phyloP scores from a whole-genome alignment of 2,329 filamentous ascomycete genomes.

The Alternaria triticimaculans region DNA sequence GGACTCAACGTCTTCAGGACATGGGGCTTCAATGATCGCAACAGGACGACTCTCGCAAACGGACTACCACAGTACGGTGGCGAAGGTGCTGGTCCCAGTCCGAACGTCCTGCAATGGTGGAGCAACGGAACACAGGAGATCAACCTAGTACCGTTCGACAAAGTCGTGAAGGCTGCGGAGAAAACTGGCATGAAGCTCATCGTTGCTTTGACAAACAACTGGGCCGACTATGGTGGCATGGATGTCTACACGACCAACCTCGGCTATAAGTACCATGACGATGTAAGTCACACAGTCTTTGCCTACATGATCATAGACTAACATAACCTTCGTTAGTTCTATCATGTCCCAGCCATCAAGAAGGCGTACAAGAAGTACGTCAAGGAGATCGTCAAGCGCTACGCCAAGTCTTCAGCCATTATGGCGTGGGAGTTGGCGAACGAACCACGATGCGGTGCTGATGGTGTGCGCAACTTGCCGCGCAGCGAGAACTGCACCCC shows the following conservation, averaged over 20 bases:
- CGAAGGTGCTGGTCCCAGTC: constrained; percentile 56
- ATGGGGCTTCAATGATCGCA: constrained; percentile 66
- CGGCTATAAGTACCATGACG: constrained; percentile 60
- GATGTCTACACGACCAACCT: constrained; percentile 65
- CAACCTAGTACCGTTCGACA: constrained; percentile 57
- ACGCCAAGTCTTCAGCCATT: constrained; percentile 56
- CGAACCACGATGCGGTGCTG: constrained; percentile 48
- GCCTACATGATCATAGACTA: neutral
- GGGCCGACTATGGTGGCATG: constrained; percentile 67
- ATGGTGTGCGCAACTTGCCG: constrained; percentile 36
- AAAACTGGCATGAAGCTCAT: constrained; percentile 61
- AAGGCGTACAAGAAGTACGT: constrained; percentile 59
- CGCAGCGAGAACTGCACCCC: constrained; percentile 44
- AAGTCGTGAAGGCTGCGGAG: constrained; percentile 59
- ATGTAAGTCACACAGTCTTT: constrained; percentile 36
- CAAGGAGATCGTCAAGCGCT: constrained; percentile 58
- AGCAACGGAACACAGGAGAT: constrained; percentile 53
- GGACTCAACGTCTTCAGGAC: constrained; percentile 63
- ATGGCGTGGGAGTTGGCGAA: constrained; percentile 65
- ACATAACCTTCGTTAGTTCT: constrained; percentile 16
- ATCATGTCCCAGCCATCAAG: constrained; percentile 59
- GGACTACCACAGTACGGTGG: constrained; percentile 62
- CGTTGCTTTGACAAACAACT: constrained; percentile 64
- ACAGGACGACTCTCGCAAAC: constrained; percentile 53
- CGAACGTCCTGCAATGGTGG: constrained; percentile 55